These are phyloP conservation scores for Cytauxzoon felis DNA, from an alignment of 169 alveolate genomes.

Conservation along the genomic window DNA sequence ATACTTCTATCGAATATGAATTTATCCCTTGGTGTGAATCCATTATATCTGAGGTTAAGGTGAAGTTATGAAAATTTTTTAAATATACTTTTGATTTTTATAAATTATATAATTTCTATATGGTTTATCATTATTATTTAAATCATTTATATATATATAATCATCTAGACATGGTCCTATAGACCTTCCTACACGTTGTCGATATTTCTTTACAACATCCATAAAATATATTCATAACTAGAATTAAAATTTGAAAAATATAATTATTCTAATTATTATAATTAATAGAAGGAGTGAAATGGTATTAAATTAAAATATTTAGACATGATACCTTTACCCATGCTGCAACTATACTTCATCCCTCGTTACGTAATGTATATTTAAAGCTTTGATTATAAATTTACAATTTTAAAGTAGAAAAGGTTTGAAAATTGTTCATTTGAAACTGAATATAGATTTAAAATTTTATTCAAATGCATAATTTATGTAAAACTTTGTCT, in stretches of 20 bases:
- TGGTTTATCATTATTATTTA: not conserved
- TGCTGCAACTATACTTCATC: no score
- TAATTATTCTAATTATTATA: not conserved
- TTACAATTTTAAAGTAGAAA: no score
- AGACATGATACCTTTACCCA: no score
- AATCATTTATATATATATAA: slow-evolving; percentile 18
- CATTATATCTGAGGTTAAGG: not conserved
- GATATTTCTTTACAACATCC: slow-evolving; percentile 19
- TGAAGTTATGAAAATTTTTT: not conserved
- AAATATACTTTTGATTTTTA: not conserved
- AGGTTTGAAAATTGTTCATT: no score
- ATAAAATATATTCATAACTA: not conserved
- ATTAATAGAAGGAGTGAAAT: no score
- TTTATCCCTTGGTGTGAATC: slow-evolving; percentile 22
- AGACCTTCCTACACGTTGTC: slow-evolving; percentile 51
- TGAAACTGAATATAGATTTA: no score
- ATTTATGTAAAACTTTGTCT: not conserved
- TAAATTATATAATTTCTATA: not conserved
- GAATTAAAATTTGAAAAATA: not conserved
- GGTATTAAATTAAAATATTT: no score
- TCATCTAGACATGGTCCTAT: slow-evolving; percentile 61
- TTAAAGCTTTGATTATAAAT: no score
- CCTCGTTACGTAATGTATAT: no score
- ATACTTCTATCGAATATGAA: slow-evolving; percentile 55
- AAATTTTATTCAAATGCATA: no score